phyloP scores from a whole-genome alignment of 768 basidiomycete species.

The Suillus ampliporus region DNA sequence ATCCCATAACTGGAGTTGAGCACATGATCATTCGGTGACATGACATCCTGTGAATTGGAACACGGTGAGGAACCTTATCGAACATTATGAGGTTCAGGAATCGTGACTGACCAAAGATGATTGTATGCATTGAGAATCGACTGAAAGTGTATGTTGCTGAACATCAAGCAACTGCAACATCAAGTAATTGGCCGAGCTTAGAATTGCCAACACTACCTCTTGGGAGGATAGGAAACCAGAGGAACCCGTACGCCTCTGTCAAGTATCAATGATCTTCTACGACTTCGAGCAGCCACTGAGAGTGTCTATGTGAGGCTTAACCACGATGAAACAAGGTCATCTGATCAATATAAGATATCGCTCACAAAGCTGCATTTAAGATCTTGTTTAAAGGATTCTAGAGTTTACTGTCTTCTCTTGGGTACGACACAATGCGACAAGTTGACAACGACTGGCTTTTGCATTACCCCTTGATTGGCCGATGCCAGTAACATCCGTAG shows the following conservation, averaged over 20 bases:
- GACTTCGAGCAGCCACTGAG: slow-evolving; percentile 74
- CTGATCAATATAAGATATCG: slow-evolving; percentile 26
- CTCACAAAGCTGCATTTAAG: slow-evolving; percentile 76
- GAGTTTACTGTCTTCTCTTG: slow-evolving; percentile 80
- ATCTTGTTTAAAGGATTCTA: slow-evolving; percentile 77
- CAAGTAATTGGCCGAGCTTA: slow-evolving; percentile 67
- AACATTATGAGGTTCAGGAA: slow-evolving; percentile 2
- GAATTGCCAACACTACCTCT: slow-evolving; percentile 55
- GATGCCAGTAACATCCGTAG: slow-evolving; percentile 60
- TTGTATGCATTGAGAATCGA: slow-evolving; percentile 54
- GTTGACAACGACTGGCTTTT: slow-evolving; percentile 53
- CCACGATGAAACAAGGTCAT: slow-evolving; percentile 10
- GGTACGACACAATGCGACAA: slow-evolving; percentile 80
- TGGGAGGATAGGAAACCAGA: slow-evolving; percentile 87
- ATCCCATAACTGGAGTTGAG: slow-evolving; percentile 84
- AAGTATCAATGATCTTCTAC: slow-evolving; percentile 96
- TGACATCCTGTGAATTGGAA: slow-evolving; percentile 49
- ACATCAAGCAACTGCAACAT: slow-evolving; percentile 65
- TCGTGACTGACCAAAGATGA: slow-evolving; percentile 56
- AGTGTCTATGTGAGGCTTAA: slow-evolving; percentile 56
- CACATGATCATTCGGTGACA: slow-evolving; percentile 61
- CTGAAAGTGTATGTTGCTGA: slow-evolving; percentile 77
- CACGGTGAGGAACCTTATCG: slow-evolving; percentile 6
- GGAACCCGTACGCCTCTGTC: slow-evolving; percentile 80
- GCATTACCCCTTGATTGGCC: slow-evolving; percentile 68